Evolutionary conservation across 495 filamentous ascomycete species (phyloP).

Genomic region (Daldinia loculata): DNA sequence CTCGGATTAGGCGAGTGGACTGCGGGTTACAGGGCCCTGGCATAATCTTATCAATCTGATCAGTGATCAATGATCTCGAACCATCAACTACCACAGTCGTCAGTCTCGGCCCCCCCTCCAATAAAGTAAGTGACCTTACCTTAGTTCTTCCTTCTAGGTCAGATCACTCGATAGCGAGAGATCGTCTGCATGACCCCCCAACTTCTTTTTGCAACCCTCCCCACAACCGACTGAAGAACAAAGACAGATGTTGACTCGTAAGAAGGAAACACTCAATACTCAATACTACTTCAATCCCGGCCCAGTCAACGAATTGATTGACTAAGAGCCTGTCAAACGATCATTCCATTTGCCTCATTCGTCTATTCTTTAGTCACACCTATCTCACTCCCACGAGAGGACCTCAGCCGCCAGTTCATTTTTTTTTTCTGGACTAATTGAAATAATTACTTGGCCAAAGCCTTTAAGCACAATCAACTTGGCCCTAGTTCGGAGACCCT

Average conservation of each 20-base stretch:
- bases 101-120: not conserved
- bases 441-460: constrained; percentile 8
- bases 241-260: constrained; percentile 14
- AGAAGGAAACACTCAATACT: constrained; percentile 24
- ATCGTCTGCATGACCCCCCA: constrained; percentile 19
- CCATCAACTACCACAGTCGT: constrained; percentile 22
- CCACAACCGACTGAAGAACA: constrained; percentile 16
- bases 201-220: constrained; percentile 18
- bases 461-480: not conserved
- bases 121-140: constrained; percentile 1
- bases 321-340: constrained; percentile 10
- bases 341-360: constrained; percentile 23
- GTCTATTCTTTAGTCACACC: constrained; percentile 33
- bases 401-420: constrained; percentile 7
- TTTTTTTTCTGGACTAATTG: constrained; percentile 10
- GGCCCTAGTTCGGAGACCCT: constrained; percentile 39
- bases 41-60: constrained; percentile 56
- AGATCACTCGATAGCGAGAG: not conserved
- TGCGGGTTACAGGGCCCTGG: constrained; percentile 40
- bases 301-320: constrained; percentile 5
- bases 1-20: constrained; percentile 18
- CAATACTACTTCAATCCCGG: constrained; percentile 18
- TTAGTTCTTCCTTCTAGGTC: not conserved
- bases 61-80: constrained; percentile 50
- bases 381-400: constrained; percentile 7